A percentile compares a stretch with the other conserved stretches of the same genome.
phyloP scores from a whole-genome alignment of 1,139 yeast species.

The Saccharomycopsis hybrid region DNA sequence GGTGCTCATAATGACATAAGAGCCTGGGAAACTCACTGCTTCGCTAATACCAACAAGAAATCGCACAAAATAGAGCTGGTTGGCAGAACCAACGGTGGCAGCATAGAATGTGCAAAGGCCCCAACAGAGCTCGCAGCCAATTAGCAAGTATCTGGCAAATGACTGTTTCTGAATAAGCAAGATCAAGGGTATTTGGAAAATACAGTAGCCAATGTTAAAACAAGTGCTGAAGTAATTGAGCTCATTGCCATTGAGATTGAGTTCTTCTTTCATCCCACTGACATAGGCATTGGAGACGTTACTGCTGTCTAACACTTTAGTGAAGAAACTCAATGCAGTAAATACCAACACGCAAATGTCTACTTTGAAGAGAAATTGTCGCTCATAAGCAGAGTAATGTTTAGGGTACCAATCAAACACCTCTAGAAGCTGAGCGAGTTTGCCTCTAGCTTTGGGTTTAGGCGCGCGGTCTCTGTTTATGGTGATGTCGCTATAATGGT shows the following conservation, averaged over 20 bases:
- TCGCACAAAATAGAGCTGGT: slow-evolving; percentile 5
- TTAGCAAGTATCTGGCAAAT: slow-evolving; percentile 4
- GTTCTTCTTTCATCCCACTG: slow-evolving; percentile 49
- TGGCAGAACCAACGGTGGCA: slow-evolving; percentile 1
- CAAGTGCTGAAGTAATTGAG: slow-evolving; percentile 51
- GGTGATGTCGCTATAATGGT: too few species aligned
- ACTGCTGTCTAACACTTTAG: slow-evolving; percentile 58
- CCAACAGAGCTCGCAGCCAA: slow-evolving; percentile 7
- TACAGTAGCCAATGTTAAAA: slow-evolving; percentile 50
- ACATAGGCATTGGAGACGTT: slow-evolving; percentile 59
- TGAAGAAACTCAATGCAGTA: slow-evolving; percentile 62
- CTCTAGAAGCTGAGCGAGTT: too few species aligned
- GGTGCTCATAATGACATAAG: slow-evolving; percentile 54
- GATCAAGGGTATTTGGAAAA: slow-evolving; percentile 46
- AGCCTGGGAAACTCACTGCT: slow-evolving; percentile 38
- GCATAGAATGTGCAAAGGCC: slow-evolving; percentile 8
- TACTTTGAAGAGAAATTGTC: slow-evolving; percentile 48
- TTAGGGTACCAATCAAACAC: slow-evolving; percentile 5
- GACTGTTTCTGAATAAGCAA: slow-evolving; percentile 13
- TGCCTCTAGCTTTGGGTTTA: too few species aligned
- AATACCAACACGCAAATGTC: slow-evolving; percentile 56
- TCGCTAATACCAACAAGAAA: slow-evolving; percentile 5
- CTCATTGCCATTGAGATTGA: slow-evolving; percentile 53
- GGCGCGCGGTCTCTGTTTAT: too few species aligned
- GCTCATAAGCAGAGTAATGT: slow-evolving; percentile 28